Base-by-base conservation (phyloP, 345 rosid species). In the Arabidopsis thaliana region DNA sequence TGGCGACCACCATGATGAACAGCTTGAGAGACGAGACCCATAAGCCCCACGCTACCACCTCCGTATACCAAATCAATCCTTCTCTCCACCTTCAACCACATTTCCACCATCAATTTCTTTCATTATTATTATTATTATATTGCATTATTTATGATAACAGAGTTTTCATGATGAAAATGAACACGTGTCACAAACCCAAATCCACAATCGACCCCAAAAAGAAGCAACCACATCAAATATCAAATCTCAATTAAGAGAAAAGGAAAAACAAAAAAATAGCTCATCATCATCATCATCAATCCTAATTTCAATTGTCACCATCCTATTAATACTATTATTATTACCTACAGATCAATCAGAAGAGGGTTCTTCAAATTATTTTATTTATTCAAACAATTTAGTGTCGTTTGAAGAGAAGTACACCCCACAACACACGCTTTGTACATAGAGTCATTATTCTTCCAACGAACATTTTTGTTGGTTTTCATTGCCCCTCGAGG, bases 1-100 rank as follows among this genome's bases (percentile, higher is more conserved):
- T 91, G 98, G 79, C 98, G 97, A 77, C 97, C 98, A 65, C 96
- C 98, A 91, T 88, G 91, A 91, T 89, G 96, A 87, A 91, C 98
- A 37, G 92, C 97, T 75, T 93, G 98, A 83, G 98, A 93, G 80
- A 93, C 93, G 68, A 93, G 93, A 79, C 97, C 98, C 98, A 93
- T 93, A 79, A 93, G 85, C 52, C 98, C 98, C 86, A 91, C 90
- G 91, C 97, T 91, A 55, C 98, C 96, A 65, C 98, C 98, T 78
- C 98, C 98, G 75, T 91, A 93, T 56, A 93, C 97, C 88, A 93
- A 82, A 83, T 93, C 97, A 88, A 91, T 91, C 81, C 88, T 88
- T 80, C 85, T 88, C 76, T 91, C 97, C 87, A 93, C 98, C 98
- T 93, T 76, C 84, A 70, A 70, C 59, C 64, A 37, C 84, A 83